Base-by-base conservation (phyloP, 164 flowering plant genomes). In the Malania oleifera region DNA sequence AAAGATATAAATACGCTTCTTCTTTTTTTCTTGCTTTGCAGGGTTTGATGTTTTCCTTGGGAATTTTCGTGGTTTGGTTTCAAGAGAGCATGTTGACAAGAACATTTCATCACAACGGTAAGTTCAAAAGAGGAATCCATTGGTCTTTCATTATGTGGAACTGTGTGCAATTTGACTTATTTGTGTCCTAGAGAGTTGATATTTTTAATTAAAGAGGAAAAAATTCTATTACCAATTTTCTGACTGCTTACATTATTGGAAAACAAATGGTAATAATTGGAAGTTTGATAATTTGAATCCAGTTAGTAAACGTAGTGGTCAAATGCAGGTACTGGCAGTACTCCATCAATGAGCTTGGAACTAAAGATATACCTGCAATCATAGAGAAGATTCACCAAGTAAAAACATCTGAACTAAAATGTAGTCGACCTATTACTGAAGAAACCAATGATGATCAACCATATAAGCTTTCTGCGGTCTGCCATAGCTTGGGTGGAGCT, bases 11-110 rank as follows among this genome's bases (percentile, higher is more conserved):
- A 46, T 9, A 26, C 61, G 23, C 23, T 60, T 43, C 28, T 31
- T 23, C 9, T 31, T n/a, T 31, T 5, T 60, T 50, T 58, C 12
- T 55, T 31, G 14, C 35, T 54, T 41, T 68, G 29, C 83, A 95
- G 99, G 99, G 17, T 95, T 74, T 76, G 99, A 95, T 77, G 99
- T 95, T 61, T 95, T 83, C 73, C 95, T 95, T 34, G 99, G 96
- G 56, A 95, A 95, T 58, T 80, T 95, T 10, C 97, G 97, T 48
- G 99, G 99, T 27, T 75, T 95, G 74, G 96, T 88, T 60, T 95
- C 99, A 5, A 77, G 96, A 73, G 99, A 91, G 64, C 99, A 95
- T 69, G 75, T 85, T 24, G 75, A 91, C 77, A 86, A 80, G 73
- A 80, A 81, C 28, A 77, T 91, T 10, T 86, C 99, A 35, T 95